Evolutionary conservation across 495 filamentous ascomycete species (phyloP), one percentile per base, ranked within the genome.

Genomic region (Recurvomyces mirabilis): DNA sequence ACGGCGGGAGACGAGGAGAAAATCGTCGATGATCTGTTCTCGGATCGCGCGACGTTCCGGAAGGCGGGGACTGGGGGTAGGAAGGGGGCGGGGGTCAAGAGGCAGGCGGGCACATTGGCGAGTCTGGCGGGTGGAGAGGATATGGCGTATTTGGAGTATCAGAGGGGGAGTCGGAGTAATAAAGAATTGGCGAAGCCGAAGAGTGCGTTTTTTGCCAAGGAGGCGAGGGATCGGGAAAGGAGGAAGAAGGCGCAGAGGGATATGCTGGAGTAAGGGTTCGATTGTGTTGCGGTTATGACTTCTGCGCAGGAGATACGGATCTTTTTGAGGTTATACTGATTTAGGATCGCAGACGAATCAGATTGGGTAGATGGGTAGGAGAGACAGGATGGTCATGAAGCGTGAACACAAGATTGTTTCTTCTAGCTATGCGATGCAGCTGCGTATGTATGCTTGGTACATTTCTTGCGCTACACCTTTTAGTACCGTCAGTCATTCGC

Each of bases 61-160:
- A 66, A 64, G 24, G 36, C 52, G 14, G 42, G 59, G 23, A 45
- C 55, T 32, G 51, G 58, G 43, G 51, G 57, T 46, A 60, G 55
- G 52, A 32, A 65, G 49, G 57, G 56, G 53, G 38, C 48, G 0
- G 76, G 68, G 7, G 81, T 77, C 12, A 83, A 75, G 55, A 75
- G 91, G 24, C 87, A 79, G 28, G 91, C 87, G 7, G 89, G 85
- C 14, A 88, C 75, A 30, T 70, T 98, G 37, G 80, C 79, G 38
- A 88, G 89, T 43, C 67, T 95, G 40, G 81, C 79, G 21, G 91
- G 91, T 31, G 91, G 87, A 0, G 82, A 93, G 59, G 85, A 91
- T 54, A 95, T 96, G 89, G 88, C 88, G 21, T 96, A 96, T 59
- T 80, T 88, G 41, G 93, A 98, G 64, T 80, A 80, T 57, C 81